These are phyloP conservation scores for Platanthera guangdongensis DNA, from an alignment of 106 monocot species.

Conservation along the genomic window DNA sequence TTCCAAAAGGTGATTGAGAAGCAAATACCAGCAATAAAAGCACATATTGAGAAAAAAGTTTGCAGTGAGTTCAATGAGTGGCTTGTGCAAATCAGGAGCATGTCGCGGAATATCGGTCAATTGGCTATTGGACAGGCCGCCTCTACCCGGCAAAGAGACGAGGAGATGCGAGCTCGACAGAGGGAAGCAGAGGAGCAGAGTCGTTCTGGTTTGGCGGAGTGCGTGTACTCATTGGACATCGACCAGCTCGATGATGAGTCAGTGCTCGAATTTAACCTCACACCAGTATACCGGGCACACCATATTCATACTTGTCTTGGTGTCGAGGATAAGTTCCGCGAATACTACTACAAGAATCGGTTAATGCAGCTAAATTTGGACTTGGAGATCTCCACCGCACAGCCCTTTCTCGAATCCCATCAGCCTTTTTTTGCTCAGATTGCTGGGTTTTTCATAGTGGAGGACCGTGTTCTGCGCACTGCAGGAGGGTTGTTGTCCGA, in stretches of 20 bases:
- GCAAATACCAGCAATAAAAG: conserved; percentile 39
- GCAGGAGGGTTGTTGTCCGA: conserved; percentile 39
- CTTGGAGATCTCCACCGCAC: conserved; percentile 51
- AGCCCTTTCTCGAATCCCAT: conserved; percentile 85
- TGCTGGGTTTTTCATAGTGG: conserved; percentile 86
- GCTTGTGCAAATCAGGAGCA: conserved; percentile 65
- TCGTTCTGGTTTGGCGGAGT: conserved; percentile 36
- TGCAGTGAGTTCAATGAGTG: conserved; percentile 68
- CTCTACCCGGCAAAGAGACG: conserved; percentile 60
- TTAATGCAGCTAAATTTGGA: conserved; percentile 89
- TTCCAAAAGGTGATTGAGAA: conserved; percentile 40
- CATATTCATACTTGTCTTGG: conserved; percentile 69
- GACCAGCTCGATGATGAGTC: conserved; percentile 48
- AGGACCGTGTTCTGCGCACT: conserved; percentile 49
- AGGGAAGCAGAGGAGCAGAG: conserved; percentile 68
- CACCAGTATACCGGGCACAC: conserved; percentile 70
- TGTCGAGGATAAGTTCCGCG: conserved; percentile 57
- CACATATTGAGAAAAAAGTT: conserved; percentile 47
- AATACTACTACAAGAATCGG: conserved; percentile 79
- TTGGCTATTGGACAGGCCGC: conserved; percentile 66
- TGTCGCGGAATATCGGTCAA: conserved; percentile 68
- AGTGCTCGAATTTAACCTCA: conserved; percentile 61
- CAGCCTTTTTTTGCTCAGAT: conserved; percentile 80
- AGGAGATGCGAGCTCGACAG: conserved; percentile 44
- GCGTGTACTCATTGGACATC: conserved; percentile 45